Evolutionary conservation across 495 filamentous ascomycete genomes (phyloP).

Genomic region (Letharia columbiana): DNA sequence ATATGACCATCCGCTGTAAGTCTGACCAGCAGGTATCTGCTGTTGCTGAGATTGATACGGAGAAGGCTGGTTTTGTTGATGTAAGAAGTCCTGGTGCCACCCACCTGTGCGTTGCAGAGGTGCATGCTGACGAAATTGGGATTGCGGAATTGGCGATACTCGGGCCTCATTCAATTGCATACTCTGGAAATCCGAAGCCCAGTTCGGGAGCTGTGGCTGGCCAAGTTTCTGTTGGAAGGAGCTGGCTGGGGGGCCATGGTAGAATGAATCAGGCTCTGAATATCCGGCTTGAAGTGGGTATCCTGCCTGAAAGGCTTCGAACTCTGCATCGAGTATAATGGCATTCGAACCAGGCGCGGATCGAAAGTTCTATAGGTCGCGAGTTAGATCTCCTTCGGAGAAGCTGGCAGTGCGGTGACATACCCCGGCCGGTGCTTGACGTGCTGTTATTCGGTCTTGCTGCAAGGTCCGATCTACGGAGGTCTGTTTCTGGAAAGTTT

Average conservation of each 20-base stretch:
- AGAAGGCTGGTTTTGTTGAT: conserved; percentile 34
- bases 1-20: conserved; percentile 11
- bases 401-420: conserved; percentile 17
- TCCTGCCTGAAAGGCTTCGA: conserved; percentile 62
- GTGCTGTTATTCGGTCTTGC: conserved; percentile 62
- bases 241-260: conserved; percentile 18
- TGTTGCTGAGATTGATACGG: conserved; percentile 27
- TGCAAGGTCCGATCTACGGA: conserved; percentile 71
- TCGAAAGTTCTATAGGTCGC: conserved; percentile 48
- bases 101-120: conserved; percentile 29
- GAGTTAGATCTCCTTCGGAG: conserved; percentile 23
- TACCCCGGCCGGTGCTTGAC: conserved; percentile 50
- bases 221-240: conserved; percentile 21
- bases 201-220: conserved; percentile 27
- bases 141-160: conserved; percentile 30
- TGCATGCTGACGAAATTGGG: conserved; percentile 30
- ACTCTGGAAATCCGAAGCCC: conserved; percentile 46
- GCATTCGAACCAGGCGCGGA: conserved; percentile 45
- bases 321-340: conserved; percentile 56
- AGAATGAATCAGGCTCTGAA: conserved; percentile 15
- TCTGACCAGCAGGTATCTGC: conserved; percentile 1
- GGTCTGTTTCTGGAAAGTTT: conserved; percentile 75
- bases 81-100: conserved; percentile 51
- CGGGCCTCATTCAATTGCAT: conserved; percentile 36
- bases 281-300: conserved; percentile 30